A percentile compares a stretch with the other conserved stretches of the same genome.
These are phyloP conservation scores for Theobroma grandiflorum DNA, from an alignment of 441 rosid species.

Conservation along the genomic window DNA sequence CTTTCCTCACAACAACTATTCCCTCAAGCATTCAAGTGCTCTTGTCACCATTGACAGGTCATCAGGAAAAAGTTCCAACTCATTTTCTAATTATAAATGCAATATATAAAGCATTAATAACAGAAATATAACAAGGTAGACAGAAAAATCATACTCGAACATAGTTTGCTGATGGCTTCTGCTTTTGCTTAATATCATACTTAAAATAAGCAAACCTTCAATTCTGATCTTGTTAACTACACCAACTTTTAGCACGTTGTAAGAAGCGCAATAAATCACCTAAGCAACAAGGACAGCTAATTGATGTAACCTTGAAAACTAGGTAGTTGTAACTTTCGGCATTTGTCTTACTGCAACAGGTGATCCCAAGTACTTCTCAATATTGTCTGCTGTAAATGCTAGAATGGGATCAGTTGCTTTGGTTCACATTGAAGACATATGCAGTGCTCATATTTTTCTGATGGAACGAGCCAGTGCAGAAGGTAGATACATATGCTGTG, in stretches of 20 bases:
- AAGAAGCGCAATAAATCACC: background rate
- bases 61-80: background rate
- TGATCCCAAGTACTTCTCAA: conserved; percentile 52
- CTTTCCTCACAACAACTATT: conserved; percentile 63
- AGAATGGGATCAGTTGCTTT: conserved; percentile 84
- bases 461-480: conserved; percentile 65
- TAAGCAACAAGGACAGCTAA: conserved; percentile 3
- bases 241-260: background rate
- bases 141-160: too few relatives aligned
- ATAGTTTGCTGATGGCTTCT: background rate
- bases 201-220: background rate
- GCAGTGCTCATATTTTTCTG: conserved; percentile 74
- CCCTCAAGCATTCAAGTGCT: conserved; percentile 83
- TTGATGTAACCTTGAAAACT: background rate
- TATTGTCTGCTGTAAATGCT: conserved; percentile 67
- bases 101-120: background rate
- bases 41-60: conserved; percentile 75
- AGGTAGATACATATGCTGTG: conserved; percentile 73
- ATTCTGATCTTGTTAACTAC: background rate
- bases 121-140: too few relatives aligned
- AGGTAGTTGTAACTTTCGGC: background rate
- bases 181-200: background rate
- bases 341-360: conserved; percentile 46
- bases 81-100: background rate
- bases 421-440: conserved; percentile 80